These are phyloP conservation scores for Kalanchoe fedtschenkoi DNA, from an alignment of 164 flowering plant genomes.

Conservation along the genomic window DNA sequence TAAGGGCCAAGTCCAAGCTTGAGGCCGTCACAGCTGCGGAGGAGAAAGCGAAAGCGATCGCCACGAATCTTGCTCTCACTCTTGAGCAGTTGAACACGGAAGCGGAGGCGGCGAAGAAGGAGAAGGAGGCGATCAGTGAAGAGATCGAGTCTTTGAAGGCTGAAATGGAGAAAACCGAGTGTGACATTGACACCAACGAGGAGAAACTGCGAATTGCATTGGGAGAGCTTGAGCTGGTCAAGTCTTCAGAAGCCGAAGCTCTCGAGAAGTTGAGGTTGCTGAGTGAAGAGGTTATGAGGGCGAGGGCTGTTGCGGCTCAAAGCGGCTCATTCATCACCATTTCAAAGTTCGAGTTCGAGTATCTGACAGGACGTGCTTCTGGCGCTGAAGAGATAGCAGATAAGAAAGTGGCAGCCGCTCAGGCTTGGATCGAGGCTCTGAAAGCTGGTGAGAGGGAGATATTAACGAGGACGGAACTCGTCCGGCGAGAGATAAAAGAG, in stretches of 20 bases:
- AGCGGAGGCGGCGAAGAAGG: conserved; percentile 46
- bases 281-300: conserved; percentile 30
- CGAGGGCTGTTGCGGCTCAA: conserved; percentile 43
- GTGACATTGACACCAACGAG: conserved; percentile 38
- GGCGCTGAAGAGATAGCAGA: conserved; percentile 68
- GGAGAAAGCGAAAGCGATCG: conserved; percentile 39
- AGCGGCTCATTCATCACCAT: conserved; percentile 48
- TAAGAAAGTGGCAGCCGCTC: conserved; percentile 75
- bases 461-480: conserved; percentile 35
- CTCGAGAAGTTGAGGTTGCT: conserved; percentile 41
- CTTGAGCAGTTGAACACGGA: conserved; percentile 47
- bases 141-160: conserved; percentile 29
- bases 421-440: conserved; percentile 78
- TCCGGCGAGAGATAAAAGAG: conserved; percentile 32
- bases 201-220: conserved; percentile 39
- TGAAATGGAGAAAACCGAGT: conserved; percentile 41
- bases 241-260: conserved; percentile 53
- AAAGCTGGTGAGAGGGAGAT: conserved; percentile 66
- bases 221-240: conserved; percentile 53
- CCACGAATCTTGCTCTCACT: conserved; percentile 30
- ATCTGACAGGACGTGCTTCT: conserved; percentile 49
- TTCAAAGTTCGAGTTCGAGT: conserved; percentile 72
- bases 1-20: conserved; percentile 54
- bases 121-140: conserved; percentile 22
- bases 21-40: conserved; percentile 49